Evolutionary conservation across 331 rosid genomes (phyloP), one percentile per base, ranked within the genome.

Genomic region (Rosa hybrid): DNA sequence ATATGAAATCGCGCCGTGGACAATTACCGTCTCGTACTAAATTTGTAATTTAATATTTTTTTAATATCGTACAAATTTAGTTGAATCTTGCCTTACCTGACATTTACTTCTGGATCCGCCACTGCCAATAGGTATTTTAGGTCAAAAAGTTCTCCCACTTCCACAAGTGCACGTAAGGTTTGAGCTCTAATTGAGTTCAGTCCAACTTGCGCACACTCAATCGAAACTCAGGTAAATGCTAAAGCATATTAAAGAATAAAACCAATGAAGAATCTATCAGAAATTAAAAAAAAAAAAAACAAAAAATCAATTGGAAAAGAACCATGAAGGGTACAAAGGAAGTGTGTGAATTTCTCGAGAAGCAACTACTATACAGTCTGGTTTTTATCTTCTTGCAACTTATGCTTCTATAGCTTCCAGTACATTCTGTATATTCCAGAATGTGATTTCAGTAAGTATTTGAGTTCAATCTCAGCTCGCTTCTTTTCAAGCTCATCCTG

Each of bases 81-180:
- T 25, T 25, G 27, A 25, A 25, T 25, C 27, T 25, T 25, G 27
- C 27, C 27, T 25, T 25, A 25, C 27, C 27, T 25, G 27, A 25
- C 27, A 25, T 25, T 25, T 25, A 25, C 27, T 25, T 25, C 27
- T 25, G 27, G 27, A 25, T 25, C 27, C 27, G 27, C 27, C 27
- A 25, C 27, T 25, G 27, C 30, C 30, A 30, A 30, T 30, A 30
- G 69, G 78, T 57, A n/a, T 13, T 9, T n/a, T 14, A 39, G 23
- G 70, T 75, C 78, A 39, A 63, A 57, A 42, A 75, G 56, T 75
- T 14, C 27, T 11, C 39, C 54, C 46, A 75, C 78, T 75, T 41
- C 50, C 70, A 42, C 10, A 5, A 0, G 23, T 42, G 69, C 69
- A n/a, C 16, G 57, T 75, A 57, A 11, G 13, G 9, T 64, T 21